Conservation (phyloP, 352 stramenopile genomes). For the Pythium brachiatum region DNA sequence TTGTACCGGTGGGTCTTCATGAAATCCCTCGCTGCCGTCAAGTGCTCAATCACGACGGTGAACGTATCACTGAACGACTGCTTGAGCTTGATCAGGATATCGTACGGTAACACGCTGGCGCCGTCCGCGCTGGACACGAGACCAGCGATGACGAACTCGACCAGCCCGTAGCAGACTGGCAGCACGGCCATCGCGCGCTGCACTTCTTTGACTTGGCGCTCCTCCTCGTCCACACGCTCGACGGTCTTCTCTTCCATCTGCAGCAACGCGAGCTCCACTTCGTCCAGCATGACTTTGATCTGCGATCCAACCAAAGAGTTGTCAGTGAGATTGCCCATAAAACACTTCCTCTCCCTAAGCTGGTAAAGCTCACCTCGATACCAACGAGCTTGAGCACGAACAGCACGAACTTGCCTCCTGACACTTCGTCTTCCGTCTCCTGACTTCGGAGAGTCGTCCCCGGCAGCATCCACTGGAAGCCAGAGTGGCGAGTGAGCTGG, state of each 20-base stretch:
- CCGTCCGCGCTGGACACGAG: conserved; percentile 53
- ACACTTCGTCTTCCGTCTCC: conserved; percentile 49
- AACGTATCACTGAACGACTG: conserved; percentile 67
- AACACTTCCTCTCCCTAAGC: neutral
- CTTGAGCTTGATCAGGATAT: conserved; percentile 75
- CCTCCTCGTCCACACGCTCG: conserved; percentile 39
- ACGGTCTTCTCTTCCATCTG: conserved; percentile 61
- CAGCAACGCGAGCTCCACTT: conserved; percentile 69
- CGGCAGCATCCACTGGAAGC: conserved; percentile 60
- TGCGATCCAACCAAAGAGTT: conserved; percentile 11
- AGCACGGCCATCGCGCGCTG: conserved; percentile 55
- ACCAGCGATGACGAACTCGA: conserved; percentile 66
- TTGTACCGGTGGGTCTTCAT: conserved; percentile 70
- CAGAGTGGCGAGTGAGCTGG: conserved; percentile 58
- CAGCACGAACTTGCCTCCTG: conserved; percentile 67
- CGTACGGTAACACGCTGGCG: conserved; percentile 52
- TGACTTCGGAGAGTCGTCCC: conserved; percentile 50
- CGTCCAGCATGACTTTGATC: conserved; percentile 86
- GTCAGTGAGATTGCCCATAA: neutral
- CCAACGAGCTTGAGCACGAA: conserved; percentile 78
- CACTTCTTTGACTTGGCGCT: conserved; percentile 50
- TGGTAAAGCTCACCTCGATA: conserved; percentile 48
- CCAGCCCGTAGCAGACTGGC: conserved; percentile 73
- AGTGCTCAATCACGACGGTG: conserved; percentile 62
- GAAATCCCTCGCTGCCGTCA: conserved; percentile 66